Evolutionary conservation across 371 early-diverging fungal species (phyloP).

Genomic region (Fennellomyces sp.): DNA sequence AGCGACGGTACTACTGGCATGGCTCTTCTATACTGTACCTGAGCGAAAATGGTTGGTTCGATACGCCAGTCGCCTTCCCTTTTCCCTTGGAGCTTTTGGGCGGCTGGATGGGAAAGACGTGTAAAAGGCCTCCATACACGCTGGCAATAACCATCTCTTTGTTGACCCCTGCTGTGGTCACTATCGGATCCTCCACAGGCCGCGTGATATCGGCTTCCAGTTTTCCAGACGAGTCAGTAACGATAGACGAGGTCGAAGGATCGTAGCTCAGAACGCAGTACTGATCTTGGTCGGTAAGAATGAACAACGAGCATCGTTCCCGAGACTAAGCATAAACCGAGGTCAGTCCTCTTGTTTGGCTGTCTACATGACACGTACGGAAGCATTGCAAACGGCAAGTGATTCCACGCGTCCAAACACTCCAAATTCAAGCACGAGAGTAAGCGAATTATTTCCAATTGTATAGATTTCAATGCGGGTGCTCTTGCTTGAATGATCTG

Average conservation of each 20-base stretch:
- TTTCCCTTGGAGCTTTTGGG: conserved; percentile 35
- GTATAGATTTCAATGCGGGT: conserved; percentile 65
- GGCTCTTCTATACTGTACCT: not conserved
- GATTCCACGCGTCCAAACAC: conserved; percentile 67
- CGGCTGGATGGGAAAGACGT: conserved; percentile 30
- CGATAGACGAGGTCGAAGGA: conserved; percentile 24
- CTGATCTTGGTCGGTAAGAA: conserved; percentile 51
- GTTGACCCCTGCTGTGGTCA: conserved; percentile 49
- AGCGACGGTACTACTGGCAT: not conserved
- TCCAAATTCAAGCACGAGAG: conserved; percentile 53
- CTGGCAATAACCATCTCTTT: conserved; percentile 47
- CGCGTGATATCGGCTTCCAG: conserved; percentile 48
- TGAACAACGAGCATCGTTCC: conserved; percentile 50
- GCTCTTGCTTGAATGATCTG: conserved; percentile 53
- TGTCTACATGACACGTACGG: conserved; percentile 27
- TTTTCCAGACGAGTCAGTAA: conserved; percentile 58
- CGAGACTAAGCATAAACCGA: conserved; percentile 23
- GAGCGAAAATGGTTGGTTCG: conserved; percentile 24
- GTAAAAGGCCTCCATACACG: conserved; percentile 59
- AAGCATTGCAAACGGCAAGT: conserved; percentile 50
- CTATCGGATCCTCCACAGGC: conserved; percentile 35
- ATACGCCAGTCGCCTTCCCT: conserved; percentile 22
- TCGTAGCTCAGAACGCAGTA: conserved; percentile 62
- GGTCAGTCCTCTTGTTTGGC: not conserved
- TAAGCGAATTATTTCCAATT: conserved; percentile 44